These are phyloP conservation scores for Desmodesmus armatus DNA, from an alignment of 139 green algal species.

Conservation along the genomic window DNA sequence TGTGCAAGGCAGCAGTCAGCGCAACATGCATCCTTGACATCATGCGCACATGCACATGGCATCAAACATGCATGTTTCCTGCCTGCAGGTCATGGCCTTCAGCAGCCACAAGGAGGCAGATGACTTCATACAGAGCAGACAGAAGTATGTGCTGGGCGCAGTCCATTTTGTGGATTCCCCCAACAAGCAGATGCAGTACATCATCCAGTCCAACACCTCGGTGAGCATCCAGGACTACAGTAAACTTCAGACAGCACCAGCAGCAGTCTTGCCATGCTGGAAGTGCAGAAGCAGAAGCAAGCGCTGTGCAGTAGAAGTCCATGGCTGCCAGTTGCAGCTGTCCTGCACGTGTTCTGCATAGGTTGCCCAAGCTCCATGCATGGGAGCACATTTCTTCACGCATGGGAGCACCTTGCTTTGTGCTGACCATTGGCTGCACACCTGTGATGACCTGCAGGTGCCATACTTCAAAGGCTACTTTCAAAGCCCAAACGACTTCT, in stretches of 20 bases:
- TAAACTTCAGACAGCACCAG: not conserved
- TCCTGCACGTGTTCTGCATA: not conserved
- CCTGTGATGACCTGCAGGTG: conserved; percentile 50
- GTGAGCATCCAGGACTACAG: conserved; percentile 45
- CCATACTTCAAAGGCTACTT: conserved; percentile 79
- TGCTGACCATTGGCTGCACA: too few relatives aligned
- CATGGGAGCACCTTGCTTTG: too few relatives aligned
- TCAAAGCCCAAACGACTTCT: conserved; percentile 76
- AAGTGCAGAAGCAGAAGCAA: not conserved
- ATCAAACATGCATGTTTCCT: too few relatives aligned
- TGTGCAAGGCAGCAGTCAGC: not conserved
- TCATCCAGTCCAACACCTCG: conserved; percentile 89
- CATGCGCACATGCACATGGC: too few relatives aligned
- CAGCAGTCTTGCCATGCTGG: not conserved
- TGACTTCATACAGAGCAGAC: not conserved
- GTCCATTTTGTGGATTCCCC: conserved; percentile 67
- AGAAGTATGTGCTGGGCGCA: conserved; percentile 52
- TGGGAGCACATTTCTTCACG: not conserved
- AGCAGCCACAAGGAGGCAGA: conserved; percentile 14
- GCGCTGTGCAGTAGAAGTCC: not conserved
- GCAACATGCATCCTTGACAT: too few relatives aligned
- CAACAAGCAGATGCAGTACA: conserved; percentile 62
- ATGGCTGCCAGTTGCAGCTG: not conserved
- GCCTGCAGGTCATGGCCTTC: conserved; percentile 22
- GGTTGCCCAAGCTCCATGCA: not conserved